Evolutionary conservation across 495 filamentous ascomycete genomes (phyloP), one percentile per base, ranked within the genome.

Genomic region (Penicillium crystallinum): DNA sequence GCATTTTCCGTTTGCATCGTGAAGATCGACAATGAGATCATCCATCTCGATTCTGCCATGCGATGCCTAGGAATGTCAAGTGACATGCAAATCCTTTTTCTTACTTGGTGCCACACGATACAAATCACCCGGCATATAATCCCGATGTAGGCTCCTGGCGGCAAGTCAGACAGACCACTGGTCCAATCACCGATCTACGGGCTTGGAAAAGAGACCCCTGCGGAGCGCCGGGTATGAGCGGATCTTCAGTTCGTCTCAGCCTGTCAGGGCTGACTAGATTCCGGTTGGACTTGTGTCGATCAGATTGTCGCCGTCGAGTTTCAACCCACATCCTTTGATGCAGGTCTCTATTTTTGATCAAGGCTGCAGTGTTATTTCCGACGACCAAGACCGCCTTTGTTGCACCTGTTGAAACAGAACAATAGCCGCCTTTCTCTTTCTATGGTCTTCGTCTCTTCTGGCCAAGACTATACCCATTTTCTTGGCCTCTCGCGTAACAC

Each of bases 141-240:
- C 40, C 55, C 49, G 42, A 38, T n/a, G 22, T 18, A 45, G 44
- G 50, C 45, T 56, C 49, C 58, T 59, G 56, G 62, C 63, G 60
- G 54, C 57, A 54, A 53, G 54, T 36, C 58, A 50, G 41, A 56
- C 61, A 49, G 45, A 19, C 12, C 15, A 27, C 23, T 34, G 34
- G 5, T 40, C 59, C 59, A 63, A 59, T 60, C 37, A 57, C 30
- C 7, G 15, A 22, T 15, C 18, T 22, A 21, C 37, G 42, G 3
- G 1, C n/a, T 27, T 52, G 49, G 47, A 53, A 18, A 27, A 42
- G 23, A 22, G 25, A 21, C 27, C 48, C 45, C 34, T 52, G 18
- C 29, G 25, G 45, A 58, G 47, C 42, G 45, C 42, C 55, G 56
- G 56, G 43, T 52, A 45, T 40, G 21, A 36, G 56, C 55, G 59